Conservation (phyloP, 2,329 filamentous ascomycete species). For the Zymoseptoria brevis region DNA sequence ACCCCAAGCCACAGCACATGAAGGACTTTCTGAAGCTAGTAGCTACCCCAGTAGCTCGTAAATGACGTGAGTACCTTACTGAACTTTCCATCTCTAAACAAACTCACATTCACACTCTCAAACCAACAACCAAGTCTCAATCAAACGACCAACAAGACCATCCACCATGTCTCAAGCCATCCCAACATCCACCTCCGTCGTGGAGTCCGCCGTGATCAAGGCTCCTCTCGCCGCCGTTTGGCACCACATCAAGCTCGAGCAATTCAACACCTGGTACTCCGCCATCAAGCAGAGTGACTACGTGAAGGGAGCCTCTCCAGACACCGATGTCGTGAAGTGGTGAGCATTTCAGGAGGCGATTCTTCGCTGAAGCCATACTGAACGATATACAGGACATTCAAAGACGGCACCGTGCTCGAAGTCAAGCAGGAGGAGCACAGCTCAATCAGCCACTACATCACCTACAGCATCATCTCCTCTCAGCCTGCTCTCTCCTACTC, state of each 20-base stretch:
- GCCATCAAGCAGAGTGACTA: slow-evolving; percentile 54
- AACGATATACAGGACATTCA: slow-evolving; percentile 64
- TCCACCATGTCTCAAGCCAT: slow-evolving; percentile 34
- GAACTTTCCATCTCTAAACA: too few relatives aligned
- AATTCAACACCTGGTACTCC: slow-evolving; percentile 61
- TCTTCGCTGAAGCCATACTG: slow-evolving; percentile 50
- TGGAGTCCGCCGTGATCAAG: slow-evolving; percentile 60
- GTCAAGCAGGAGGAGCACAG: slow-evolving; percentile 72
- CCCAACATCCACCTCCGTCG: slow-evolving; percentile 59
- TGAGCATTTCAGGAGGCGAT: slow-evolving; percentile 2
- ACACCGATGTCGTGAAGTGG: slow-evolving; percentile 56
- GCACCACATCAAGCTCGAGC: slow-evolving; percentile 66
- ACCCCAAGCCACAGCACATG: background rate
- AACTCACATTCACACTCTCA: too few relatives aligned
- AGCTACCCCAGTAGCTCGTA: too few relatives aligned
- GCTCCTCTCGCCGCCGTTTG: slow-evolving; percentile 60
- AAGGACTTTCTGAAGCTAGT: too few relatives aligned
- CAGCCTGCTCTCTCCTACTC: slow-evolving; percentile 59
- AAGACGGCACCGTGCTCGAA: slow-evolving; percentile 59
- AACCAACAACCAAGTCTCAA: too few relatives aligned
- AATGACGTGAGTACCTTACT: too few relatives aligned
- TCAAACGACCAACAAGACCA: slow-evolving; percentile 3
- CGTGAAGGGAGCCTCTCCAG: slow-evolving; percentile 46
- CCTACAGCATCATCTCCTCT: slow-evolving; percentile 62
- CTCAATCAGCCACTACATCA: slow-evolving; percentile 66